Evolutionary conservation across 768 basidiomycete species (phyloP).

Genomic region (Candolleomyces eurysporus): DNA sequence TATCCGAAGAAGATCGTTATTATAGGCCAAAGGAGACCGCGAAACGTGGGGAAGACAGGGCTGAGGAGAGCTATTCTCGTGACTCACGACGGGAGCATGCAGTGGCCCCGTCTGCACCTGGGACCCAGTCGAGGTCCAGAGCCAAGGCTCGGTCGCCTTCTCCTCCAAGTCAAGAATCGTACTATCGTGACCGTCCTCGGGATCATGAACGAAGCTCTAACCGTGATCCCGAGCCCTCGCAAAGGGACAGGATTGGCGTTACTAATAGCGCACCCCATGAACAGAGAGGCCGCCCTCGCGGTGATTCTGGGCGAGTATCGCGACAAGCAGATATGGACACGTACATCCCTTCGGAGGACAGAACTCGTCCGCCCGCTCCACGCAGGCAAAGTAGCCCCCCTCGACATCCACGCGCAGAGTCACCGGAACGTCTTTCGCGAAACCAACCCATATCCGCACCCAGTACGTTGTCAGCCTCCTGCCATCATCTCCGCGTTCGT

Average conservation of each 20-base stretch:
- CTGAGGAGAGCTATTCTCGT: conserved; percentile 12
- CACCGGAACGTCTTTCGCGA: conserved; percentile 19
- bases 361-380: not conserved
- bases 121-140: conserved; percentile 27
- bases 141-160: conserved; percentile 25
- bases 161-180: conserved; percentile 17
- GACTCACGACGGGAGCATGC: conserved; percentile 15
- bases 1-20: conserved; percentile 62
- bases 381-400: conserved; percentile 1
- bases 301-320: conserved; percentile 14
- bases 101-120: conserved; percentile 20
- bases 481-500: conserved; percentile 31
- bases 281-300: conserved; percentile 24
- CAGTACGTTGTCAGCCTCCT: conserved; percentile 68
- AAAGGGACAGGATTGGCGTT: conserved; percentile 22
- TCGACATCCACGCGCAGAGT: conserved; percentile 9
- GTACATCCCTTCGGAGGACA: conserved; percentile 2
- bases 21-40: conserved; percentile 50
- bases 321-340: conserved; percentile 1
- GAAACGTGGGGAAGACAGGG: conserved; percentile 15
- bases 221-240: conserved; percentile 12
- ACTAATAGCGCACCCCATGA: conserved; percentile 28
- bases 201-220: conserved; percentile 1
- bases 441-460: conserved; percentile 33
- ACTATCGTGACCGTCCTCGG: conserved; percentile 20